A percentile compares a stretch with the other conserved stretches of the same genome.
phyloP scores from a whole-genome alignment of 2,329 filamentous ascomycete species.

The Ascochyta viciae-villosae region DNA sequence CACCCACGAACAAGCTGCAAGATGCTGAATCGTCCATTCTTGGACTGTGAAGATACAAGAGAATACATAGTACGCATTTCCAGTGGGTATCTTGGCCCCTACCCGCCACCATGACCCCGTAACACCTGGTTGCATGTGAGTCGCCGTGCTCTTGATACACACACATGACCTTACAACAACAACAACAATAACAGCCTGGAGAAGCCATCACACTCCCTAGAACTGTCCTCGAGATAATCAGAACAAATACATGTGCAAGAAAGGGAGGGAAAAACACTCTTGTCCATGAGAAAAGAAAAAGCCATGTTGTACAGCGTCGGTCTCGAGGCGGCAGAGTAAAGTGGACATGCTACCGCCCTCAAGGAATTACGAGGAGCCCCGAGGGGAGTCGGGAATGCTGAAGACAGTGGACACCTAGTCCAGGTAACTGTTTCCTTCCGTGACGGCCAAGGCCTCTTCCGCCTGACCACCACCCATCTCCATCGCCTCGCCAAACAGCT shows the following conservation, averaged over 20 bases:
- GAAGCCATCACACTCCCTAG: neutral
- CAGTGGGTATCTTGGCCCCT: slow-evolving; percentile 28
- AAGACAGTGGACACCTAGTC: slow-evolving; percentile 31
- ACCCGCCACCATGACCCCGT: slow-evolving; percentile 8
- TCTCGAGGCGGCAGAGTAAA: neutral
- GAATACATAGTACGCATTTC: slow-evolving; percentile 21
- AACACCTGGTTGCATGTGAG: slow-evolving; percentile 14
- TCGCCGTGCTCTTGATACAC: neutral
- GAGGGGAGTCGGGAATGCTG: slow-evolving; percentile 3
- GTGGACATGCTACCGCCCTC: neutral
- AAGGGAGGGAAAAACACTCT: neutral
- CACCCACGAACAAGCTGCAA: neutral
- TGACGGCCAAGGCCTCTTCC: slow-evolving; percentile 48
- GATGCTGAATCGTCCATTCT: slow-evolving; percentile 19
- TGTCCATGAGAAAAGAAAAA: slow-evolving; percentile 1
- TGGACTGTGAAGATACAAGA: slow-evolving; percentile 19
- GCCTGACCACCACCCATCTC: slow-evolving; percentile 47
- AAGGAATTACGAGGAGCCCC: neutral
- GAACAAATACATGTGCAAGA: slow-evolving; percentile 21
- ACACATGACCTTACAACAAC: slow-evolving; percentile 2
- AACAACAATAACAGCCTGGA: neutral
- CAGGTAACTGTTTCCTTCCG: slow-evolving; percentile 44
- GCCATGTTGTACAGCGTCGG: slow-evolving; percentile 2
- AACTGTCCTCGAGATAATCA: neutral
- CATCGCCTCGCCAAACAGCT: slow-evolving; percentile 48